Conservation (phyloP, 345 rosid genomes). For the Hibiscus syriacus region DNA sequence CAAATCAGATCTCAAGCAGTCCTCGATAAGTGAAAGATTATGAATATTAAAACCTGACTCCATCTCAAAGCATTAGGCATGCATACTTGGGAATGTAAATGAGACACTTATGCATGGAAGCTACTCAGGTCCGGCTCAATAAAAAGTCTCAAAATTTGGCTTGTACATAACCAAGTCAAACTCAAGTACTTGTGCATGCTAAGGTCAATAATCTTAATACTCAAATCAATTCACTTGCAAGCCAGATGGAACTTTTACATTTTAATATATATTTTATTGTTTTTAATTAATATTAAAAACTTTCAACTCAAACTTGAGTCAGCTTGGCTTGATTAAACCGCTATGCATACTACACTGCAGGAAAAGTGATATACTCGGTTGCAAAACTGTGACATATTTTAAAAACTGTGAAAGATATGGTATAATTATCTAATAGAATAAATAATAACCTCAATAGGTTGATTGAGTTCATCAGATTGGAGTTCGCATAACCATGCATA, state of each 20-base stretch:
- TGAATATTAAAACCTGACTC: not conserved
- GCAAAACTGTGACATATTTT: not conserved
- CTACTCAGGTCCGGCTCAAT: not conserved
- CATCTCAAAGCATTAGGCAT: not conserved
- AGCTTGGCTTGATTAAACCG: not conserved
- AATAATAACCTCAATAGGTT: not conserved
- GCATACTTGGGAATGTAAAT: not conserved
- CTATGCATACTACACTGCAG: not conserved
- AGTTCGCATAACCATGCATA: not conserved
- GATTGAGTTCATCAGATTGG: not conserved
- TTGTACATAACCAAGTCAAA: not conserved
- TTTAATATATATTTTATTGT: too few relatives aligned
- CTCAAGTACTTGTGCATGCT: not conserved
- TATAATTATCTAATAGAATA: not conserved
- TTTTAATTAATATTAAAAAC: too few relatives aligned
- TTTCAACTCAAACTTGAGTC: not conserved
- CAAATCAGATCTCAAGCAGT: too few relatives aligned
- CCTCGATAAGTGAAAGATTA: not conserved
- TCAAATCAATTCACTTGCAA: not conserved
- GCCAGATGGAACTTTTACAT: too few relatives aligned
- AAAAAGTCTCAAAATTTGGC: not conserved
- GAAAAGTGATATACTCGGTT: not conserved
- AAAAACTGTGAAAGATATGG: not conserved
- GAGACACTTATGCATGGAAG: not conserved
- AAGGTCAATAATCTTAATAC: not conserved